These are phyloP conservation scores for Leccinum arenicola DNA, from an alignment of 768 basidiomycete species.

Conservation along the genomic window DNA sequence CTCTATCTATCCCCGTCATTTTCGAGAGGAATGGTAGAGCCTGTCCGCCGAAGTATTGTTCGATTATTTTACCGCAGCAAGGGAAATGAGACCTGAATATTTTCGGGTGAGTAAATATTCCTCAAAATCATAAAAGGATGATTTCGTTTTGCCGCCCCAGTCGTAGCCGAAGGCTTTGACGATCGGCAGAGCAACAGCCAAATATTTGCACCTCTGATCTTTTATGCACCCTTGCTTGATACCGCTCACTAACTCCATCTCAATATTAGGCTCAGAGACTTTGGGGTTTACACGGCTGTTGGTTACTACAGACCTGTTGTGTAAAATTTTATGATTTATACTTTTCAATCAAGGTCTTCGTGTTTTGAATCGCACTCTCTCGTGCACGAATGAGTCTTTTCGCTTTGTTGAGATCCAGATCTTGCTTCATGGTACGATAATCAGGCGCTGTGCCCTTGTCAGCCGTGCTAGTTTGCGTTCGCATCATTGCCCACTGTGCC, in stretches of 20 bases:
- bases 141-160: slow-evolving; percentile 73
- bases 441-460: slow-evolving; percentile 33
- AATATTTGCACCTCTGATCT: slow-evolving; percentile 63
- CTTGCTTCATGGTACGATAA: slow-evolving; percentile 42
- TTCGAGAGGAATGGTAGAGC: slow-evolving; percentile 64
- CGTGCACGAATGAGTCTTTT: slow-evolving; percentile 66
- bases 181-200: slow-evolving; percentile 69
- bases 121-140: slow-evolving; percentile 38
- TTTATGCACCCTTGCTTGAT: neutral
- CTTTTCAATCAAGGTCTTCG: slow-evolving; percentile 55
- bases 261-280: neutral
- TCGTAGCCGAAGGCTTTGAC: slow-evolving; percentile 62
- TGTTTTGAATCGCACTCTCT: slow-evolving; percentile 63
- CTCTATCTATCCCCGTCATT: slow-evolving; percentile 73
- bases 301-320: neutral
- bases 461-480: neutral
- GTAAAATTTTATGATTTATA: slow-evolving; percentile 4
- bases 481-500: slow-evolving; percentile 30
- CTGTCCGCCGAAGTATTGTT: slow-evolving; percentile 40
- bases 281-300: slow-evolving; percentile 1
- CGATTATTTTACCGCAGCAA: slow-evolving; percentile 17
- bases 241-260: slow-evolving; percentile 10
- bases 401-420: slow-evolving; percentile 56
- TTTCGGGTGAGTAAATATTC: slow-evolving; percentile 29
- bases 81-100: neutral